Conservation (phyloP, 768 basidiomycete genomes). For the Kwoniella bestiolae region DNA sequence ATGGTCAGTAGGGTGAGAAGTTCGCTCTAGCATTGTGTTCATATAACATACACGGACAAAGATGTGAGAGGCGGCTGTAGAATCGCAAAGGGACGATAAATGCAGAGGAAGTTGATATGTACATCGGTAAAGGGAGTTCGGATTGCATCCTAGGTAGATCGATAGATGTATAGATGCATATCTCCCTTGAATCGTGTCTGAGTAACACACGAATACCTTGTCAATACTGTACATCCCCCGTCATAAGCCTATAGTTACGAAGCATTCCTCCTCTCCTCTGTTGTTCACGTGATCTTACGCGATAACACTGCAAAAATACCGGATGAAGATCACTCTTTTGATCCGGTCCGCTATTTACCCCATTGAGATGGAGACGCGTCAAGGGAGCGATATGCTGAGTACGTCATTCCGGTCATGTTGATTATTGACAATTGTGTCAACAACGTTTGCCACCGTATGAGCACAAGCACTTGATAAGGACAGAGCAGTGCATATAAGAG, state of each 20-base stretch:
- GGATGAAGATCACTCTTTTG: not conserved
- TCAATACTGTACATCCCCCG: no score
- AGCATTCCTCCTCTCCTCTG: no score
- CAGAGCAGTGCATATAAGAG: not conserved
- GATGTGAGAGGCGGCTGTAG: no score
- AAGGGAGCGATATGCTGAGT: not conserved
- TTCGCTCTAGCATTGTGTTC: no score
- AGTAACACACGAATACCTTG: no score
- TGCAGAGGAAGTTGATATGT: no score
- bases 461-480: not conserved
- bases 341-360: not conserved
- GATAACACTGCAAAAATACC: not conserved
- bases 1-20: conserved; percentile 14
- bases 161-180: no score
- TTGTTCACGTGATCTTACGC: not conserved
- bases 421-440: not conserved
- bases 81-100: no score
- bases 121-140: no score
- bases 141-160: no score
- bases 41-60: not conserved
- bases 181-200: no score
- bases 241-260: no score
- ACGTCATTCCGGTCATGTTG: conserved; percentile 9
- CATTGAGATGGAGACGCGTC: conserved; percentile 2
- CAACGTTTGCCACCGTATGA: conserved; percentile 1